Evolutionary conservation across 129 eudicot species (phyloP).

Genomic region (Rutidosis leptorrhynchoides): DNA sequence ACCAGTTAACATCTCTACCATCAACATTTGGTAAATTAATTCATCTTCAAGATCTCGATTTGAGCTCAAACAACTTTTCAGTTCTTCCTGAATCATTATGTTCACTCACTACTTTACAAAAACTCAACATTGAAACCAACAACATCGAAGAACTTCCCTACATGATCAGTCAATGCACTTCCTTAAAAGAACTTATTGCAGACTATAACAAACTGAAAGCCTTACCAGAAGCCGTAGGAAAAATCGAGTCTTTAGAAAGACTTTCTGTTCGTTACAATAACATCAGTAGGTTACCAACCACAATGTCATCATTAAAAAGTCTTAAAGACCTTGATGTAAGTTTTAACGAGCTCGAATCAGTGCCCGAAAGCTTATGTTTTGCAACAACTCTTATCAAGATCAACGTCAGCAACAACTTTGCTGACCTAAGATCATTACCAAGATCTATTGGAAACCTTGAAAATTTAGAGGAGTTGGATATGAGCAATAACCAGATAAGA

Average conservation of each 20-base stretch:
- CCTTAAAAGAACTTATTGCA: slow-evolving; percentile 73
- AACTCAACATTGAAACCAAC: slow-evolving; percentile 63
- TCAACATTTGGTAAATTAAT: slow-evolving; percentile 48
- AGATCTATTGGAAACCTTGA: slow-evolving; percentile 96
- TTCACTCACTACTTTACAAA: slow-evolving; percentile 57
- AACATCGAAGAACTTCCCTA: slow-evolving; percentile 84
- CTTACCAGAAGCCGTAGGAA: slow-evolving; percentile 84
- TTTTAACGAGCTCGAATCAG: slow-evolving; percentile 77
- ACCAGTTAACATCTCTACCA: slow-evolving; percentile 61
- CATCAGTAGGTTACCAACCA: slow-evolving; percentile 68
- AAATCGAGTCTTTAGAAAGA: slow-evolving; percentile 58
- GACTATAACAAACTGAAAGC: slow-evolving; percentile 88
- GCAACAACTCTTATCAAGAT: slow-evolving; percentile 73
- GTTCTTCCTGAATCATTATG: slow-evolving; percentile 70
- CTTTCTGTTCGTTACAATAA: slow-evolving; percentile 74
- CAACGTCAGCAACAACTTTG: slow-evolving; percentile 83
- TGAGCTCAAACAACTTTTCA: slow-evolving; percentile 69
- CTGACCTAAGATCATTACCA: slow-evolving; percentile 66
- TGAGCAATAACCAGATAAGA: slow-evolving; percentile 75
- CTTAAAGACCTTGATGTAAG: slow-evolving; percentile 76
- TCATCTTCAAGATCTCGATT: slow-evolving; percentile 68
- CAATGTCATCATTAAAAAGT: slow-evolving; percentile 60
- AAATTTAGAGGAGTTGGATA: slow-evolving; percentile 75
- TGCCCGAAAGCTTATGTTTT: slow-evolving; percentile 91
- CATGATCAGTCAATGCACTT: slow-evolving; percentile 59